Percentiles rank a stretch among this genome's conserved stretches.
These are phyloP conservation scores for Endocalyx cinctus DNA, from an alignment of 2,329 filamentous ascomycete species.

Conservation along the genomic window DNA sequence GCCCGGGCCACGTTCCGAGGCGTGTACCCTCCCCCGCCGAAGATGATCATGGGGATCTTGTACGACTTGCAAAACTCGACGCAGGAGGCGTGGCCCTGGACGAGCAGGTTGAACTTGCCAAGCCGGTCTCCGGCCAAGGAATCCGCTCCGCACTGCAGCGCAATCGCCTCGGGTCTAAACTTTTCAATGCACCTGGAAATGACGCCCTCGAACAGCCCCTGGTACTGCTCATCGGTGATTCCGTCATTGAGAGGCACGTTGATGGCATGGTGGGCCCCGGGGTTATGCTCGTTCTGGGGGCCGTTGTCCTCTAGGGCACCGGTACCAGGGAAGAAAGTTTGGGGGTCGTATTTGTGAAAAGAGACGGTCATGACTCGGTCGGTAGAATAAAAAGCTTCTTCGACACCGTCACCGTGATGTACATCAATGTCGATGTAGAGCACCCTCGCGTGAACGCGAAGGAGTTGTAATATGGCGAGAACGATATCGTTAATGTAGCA, in stretches of 20 bases:
- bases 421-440: constrained; percentile 97
- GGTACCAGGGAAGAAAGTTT: constrained; percentile 83
- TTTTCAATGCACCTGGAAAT: constrained; percentile 73
- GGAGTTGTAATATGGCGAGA: constrained; percentile 81
- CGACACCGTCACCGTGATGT: constrained; percentile 88
- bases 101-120: constrained; percentile 94
- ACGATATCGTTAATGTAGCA: constrained; percentile 99
- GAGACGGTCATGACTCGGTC: constrained; percentile 90
- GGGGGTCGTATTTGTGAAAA: constrained; percentile 91
- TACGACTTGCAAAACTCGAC: constrained; percentile 83
- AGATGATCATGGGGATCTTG: constrained; percentile 76
- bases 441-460: constrained; percentile 83
- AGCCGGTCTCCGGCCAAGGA: constrained; percentile 89
- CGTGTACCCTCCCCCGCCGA: constrained; percentile 94
- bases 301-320: constrained; percentile 84
- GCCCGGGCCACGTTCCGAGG: constrained; percentile 93
- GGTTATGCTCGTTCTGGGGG: constrained; percentile 75
- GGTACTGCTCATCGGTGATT: constrained; percentile 87
- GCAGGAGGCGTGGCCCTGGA: constrained; percentile 88
- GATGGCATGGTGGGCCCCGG: constrained; percentile 82
- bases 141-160: constrained; percentile 93
- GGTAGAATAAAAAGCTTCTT: constrained; percentile 89
- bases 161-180: constrained; percentile 87
- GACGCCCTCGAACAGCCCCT: constrained; percentile 75
- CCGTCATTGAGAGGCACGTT: constrained; percentile 90